Evolutionary conservation across 768 basidiomycete species (phyloP), one percentile per base, ranked within the genome.

Genomic region (Candolleomyces eurysporus): DNA sequence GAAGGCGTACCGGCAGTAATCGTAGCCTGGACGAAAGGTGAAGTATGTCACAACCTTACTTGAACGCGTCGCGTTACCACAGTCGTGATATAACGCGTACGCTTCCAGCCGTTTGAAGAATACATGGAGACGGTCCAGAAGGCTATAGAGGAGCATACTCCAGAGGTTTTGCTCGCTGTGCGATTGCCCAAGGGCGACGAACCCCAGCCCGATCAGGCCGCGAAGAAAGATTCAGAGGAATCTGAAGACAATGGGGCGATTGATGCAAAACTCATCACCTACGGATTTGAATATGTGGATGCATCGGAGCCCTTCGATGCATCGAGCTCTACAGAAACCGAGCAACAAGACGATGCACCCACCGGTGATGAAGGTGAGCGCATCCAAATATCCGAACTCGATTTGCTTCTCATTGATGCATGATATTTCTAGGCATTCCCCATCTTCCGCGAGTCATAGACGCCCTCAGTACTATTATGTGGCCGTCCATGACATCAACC

Each of bases 391-490:
- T 11, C 17, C 39, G 9, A 49, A 4, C 5, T 19, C 46, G 57
- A 16, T 9, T 36, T 13, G 6, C 22, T 16, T 54, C 19, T 21
- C 36, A 55, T 5, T 50, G 56, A 58, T 31, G 60, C 22, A 42
- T 52, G 5, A 54, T 30, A 54, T 46, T n/a, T 54, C 40, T 51
- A 85, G 86, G 75, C 17, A 78, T 84, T 56, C 82, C 82, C 19
- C 67, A 75, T 13, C 80, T 92, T 39, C 82, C 84, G 32, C 85
- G 92, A 26, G 85, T 92, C 8, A 66, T 91, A 19, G 91, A 92
- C 68, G 90, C 92, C 11, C 75, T 94, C 48, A 88, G 90, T 71
- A 92, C 92, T 0, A 85, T 94, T 66, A 92, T 94, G 88, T 94
- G 92, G 92, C 88, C 92, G 4, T 89, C 88, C 0, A 87, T 94